phyloP scores from a whole-genome alignment of 148 eudicot genomes.

The Amaranthus cruentus region DNA sequence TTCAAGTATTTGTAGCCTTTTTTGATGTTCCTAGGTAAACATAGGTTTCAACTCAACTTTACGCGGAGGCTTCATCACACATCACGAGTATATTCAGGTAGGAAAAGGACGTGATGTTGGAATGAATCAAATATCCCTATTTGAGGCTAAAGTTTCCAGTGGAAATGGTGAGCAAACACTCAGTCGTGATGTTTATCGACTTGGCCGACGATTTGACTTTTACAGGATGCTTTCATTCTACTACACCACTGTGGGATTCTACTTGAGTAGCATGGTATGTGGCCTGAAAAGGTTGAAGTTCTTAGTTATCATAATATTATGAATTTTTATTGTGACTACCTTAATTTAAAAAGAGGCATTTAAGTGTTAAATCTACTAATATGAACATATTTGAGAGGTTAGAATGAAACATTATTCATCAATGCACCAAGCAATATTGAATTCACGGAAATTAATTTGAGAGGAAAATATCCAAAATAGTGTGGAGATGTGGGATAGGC shows the following conservation, averaged over 20 bases:
- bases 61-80: conserved; percentile 88
- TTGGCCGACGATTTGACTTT: conserved; percentile 95
- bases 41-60: conserved; percentile 89
- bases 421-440: neutral
- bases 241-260: conserved; percentile 95
- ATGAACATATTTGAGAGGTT: no score
- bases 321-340: neutral
- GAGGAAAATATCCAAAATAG: neutral
- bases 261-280: conserved; percentile 93
- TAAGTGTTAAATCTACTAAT: neutral
- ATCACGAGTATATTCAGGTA: conserved; percentile 96
- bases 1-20: neutral
- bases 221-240: conserved; percentile 96
- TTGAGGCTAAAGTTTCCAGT: conserved; percentile 98
- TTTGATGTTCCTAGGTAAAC: conserved; percentile 21
- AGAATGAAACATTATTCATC: no score
- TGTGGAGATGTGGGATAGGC: no score
- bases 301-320: conserved; percentile 1
- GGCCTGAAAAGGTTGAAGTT: neutral
- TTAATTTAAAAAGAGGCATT: neutral
- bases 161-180: conserved; percentile 99
- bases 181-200: conserved; percentile 91
- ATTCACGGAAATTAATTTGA: neutral
- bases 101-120: conserved; percentile 99
- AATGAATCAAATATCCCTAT: conserved; percentile 92